Evolutionary conservation across 2,329 filamentous ascomycete species (phyloP), one percentile per base, ranked within the genome.

Genomic region (Colletotrichum australisinense): DNA sequence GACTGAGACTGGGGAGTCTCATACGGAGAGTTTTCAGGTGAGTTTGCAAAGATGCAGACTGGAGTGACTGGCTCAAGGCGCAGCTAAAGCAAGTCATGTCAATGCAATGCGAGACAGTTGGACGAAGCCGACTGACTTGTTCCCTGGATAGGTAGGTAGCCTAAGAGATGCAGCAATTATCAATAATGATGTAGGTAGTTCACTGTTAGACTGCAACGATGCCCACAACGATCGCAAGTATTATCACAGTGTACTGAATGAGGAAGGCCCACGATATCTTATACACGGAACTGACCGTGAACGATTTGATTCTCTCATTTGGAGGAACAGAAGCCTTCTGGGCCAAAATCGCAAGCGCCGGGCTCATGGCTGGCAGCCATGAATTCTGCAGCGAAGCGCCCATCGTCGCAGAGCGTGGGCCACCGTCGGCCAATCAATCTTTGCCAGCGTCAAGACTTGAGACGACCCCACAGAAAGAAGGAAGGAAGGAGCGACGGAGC

Each of bases 371-470:
- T 52, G 49, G 52, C 69, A 26, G 52, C 46, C 35, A 22, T 30
- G 26, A 26, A 26, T 68, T 60, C 35, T 30, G 49, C 60, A 66
- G 67, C 71, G 71, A 73, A 73, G 71, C 71, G 67, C 67, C 71
- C 70, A 65, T 49, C 53, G 67, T 62, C 49, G 46, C 56, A 70
- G 55, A 65, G 66, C 66, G 42, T 66, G 46, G 70, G 66, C 70
- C 70, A 59, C 22, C 55, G 22, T 4, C 55, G 53, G 55, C 70
- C 70, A 73, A 73, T 73, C 66, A 65, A 59, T 73, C 62, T 49
- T 16, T 60, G n/a, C 26, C 38, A 70, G 60, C 71, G 49, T 73
- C 71, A 53, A 66, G 67, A 71, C 71, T 66, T 63, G 67, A 73
- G 67, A 73, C 67, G 60, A 57, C 67, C 46, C 60, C 60, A 57